phyloP scores from a whole-genome alignment of 75 land plant genomes.

The Ceratopteris richardii region DNA sequence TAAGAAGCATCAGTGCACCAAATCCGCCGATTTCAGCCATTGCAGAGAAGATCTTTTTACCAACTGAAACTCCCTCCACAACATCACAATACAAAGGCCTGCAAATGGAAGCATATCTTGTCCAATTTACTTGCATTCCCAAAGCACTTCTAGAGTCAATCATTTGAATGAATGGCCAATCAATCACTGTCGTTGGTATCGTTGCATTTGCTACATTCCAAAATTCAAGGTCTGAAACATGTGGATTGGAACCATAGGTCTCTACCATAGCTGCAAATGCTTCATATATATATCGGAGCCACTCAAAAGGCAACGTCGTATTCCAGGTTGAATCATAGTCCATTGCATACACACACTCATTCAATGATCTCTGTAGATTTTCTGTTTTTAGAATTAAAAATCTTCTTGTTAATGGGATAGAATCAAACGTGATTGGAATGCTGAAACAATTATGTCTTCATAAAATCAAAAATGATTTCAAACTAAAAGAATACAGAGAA shows the following conservation, averaged over 20 bases:
- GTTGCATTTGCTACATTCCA: background rate
- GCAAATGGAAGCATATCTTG: background rate
- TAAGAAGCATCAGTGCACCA: background rate
- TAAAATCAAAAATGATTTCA: too few relatives aligned
- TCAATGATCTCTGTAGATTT: background rate
- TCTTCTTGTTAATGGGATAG: too few relatives aligned
- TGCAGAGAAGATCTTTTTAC: background rate
- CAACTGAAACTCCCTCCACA: background rate
- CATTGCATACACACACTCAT: conserved; percentile 2
- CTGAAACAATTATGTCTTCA: too few relatives aligned
- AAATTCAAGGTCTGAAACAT: background rate
- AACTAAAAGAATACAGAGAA: too few relatives aligned
- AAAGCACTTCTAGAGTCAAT: background rate
- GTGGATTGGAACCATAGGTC: background rate
- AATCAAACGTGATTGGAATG: too few relatives aligned
- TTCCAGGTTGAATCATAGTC: background rate
- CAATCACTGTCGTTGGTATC: background rate
- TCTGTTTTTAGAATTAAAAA: too few relatives aligned
- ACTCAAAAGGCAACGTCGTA: background rate
- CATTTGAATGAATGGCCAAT: background rate
- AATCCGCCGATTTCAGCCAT: background rate
- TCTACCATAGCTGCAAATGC: background rate
- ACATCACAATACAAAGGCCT: conserved; percentile 3
- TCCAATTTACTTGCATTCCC: background rate
- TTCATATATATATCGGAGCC: conserved; percentile 1